Conservation (phyloP, 768 basidiomycete genomes). For the Agrocybe pediades region DNA sequence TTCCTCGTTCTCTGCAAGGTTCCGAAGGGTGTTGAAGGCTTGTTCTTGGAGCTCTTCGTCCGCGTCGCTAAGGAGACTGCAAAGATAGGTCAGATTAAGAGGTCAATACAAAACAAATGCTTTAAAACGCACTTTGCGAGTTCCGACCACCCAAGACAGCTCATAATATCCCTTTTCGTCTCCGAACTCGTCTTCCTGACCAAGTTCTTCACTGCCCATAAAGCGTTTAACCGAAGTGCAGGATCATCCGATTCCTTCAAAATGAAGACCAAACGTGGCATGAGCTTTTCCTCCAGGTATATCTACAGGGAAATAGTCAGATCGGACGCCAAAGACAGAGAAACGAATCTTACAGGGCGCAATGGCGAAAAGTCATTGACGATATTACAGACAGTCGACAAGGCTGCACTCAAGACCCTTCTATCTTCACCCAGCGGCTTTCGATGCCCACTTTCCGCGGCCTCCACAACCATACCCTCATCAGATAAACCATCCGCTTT, state of each 20-base stretch:
- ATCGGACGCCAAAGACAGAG: neutral
- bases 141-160: conserved; percentile 64
- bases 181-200: conserved; percentile 60
- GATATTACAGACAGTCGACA: conserved; percentile 82
- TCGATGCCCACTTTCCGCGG: neutral
- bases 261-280: conserved; percentile 64
- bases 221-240: conserved; percentile 61
- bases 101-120: neutral
- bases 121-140: conserved; percentile 51
- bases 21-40: conserved; percentile 64
- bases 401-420: conserved; percentile 69
- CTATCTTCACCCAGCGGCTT: conserved; percentile 54
- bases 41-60: conserved; percentile 69
- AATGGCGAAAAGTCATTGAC: conserved; percentile 87
- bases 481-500: conserved; percentile 41
- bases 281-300: conserved; percentile 67
- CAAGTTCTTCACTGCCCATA: conserved; percentile 93
- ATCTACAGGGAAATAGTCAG: conserved; percentile 36
- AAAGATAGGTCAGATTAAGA: neutral
- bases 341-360: conserved; percentile 51
- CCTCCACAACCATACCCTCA: conserved; percentile 11
- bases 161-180: conserved; percentile 69
- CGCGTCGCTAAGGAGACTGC: conserved; percentile 55
- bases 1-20: conserved; percentile 65
- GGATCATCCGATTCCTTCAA: conserved; percentile 50